Base-by-base conservation (phyloP, 805 yeast genomes). In the Saturnispora hagleri region DNA sequence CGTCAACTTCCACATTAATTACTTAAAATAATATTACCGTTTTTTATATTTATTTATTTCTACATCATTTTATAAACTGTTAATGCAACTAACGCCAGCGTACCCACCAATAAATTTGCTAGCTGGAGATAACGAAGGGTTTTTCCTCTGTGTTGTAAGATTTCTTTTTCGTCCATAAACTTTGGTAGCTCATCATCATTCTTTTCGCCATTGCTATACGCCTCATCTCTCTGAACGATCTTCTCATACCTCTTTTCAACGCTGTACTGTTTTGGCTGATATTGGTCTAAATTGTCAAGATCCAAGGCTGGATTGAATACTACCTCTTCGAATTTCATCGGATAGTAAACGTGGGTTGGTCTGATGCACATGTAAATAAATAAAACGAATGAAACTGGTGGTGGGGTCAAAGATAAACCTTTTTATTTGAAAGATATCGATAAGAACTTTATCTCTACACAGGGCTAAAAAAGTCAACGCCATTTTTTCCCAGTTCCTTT, bases 1-100 rank as follows among this genome's bases (percentile, higher is more conserved):
- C 66, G 87, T 96, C 36, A 80, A 77, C 54, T 91, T 84, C 66
- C 97, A 93, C 62, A 95, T 95, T 9, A 82, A 84, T 51, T 60
- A 61, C 43, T 56, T 67, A 34, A 70, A 45, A 47, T 47, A 20
- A 31, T 4, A 31, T 31, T 31, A 31, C 34, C 5, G 5, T 10
- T 69, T 20, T 57, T 67, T 33, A 62, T 46, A 53, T 31, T 17
- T 17, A 35, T 8, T n/a, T 47, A 36, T 22, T 38, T 36, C 41
- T 36, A 17, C 24, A 35, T 33, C 34, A 26, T 13, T 15, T 36
- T 26, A 28, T 6, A 35, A 38, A 28, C 22, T 17, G 20, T 40
- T 17, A 38, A 31, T 31, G 34, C 34, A 31, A 13, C 13, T 13
- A 31, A 31, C 34, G 34, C 15, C 34, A 31, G 15, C 15, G 34